Conservation (phyloP, 1,284 basidiomycete species). For the Malassezia sympodialis region DNA sequence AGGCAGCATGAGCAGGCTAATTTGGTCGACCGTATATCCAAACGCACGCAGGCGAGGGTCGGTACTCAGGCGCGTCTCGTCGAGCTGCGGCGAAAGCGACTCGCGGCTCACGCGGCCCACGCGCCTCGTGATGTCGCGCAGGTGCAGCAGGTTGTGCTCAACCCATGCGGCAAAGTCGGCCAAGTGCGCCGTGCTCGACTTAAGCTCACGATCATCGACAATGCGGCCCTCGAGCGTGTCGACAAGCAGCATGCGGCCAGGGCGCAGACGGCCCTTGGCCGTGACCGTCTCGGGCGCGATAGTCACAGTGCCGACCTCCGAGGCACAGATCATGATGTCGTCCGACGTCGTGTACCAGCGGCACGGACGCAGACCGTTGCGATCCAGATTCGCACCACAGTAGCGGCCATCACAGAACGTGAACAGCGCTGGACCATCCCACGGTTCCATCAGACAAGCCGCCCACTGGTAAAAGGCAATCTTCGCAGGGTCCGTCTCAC, state of each 20-base stretch:
- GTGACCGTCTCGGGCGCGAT: constrained; percentile 39
- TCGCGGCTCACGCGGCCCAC: constrained; percentile 24
- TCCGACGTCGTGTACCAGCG: constrained; percentile 45
- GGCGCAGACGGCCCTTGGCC: constrained; percentile 42
- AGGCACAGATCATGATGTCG: constrained; percentile 47
- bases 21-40: constrained; percentile 44
- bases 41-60: constrained; percentile 43
- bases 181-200: constrained; percentile 39
- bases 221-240: constrained; percentile 46
- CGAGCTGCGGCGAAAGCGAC: constrained; percentile 32
- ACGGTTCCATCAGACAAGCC: constrained; percentile 46
- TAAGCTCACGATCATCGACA: constrained; percentile 45
- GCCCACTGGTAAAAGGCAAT: constrained; percentile 46
- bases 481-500: constrained; percentile 44
- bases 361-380: constrained; percentile 45
- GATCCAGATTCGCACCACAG: constrained; percentile 47
- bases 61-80: constrained; percentile 31
- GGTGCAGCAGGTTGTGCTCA: constrained; percentile 39
- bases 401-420: constrained; percentile 47
- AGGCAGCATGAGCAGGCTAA: constrained; percentile 43
- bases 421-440: constrained; percentile 46
- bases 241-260: constrained; percentile 46
- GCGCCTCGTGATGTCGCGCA: constrained; percentile 34
- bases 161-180: constrained; percentile 46
- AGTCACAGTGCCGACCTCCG: constrained; percentile 43